Percentiles rank a stretch among this genome's conserved stretches.
phyloP scores from a whole-genome alignment of 352 stramenopile species.

The Pythium volutum region DNA sequence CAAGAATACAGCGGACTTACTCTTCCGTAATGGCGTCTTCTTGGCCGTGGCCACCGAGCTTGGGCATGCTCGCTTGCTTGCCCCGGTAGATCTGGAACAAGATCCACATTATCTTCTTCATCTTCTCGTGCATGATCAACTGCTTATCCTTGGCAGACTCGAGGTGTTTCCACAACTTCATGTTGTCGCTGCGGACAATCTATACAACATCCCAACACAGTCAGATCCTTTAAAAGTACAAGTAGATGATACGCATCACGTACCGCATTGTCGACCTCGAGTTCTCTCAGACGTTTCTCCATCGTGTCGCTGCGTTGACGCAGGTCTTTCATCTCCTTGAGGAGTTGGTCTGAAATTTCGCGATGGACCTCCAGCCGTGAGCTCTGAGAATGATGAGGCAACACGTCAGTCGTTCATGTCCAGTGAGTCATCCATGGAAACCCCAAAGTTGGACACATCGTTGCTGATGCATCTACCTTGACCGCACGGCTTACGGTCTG shows the following conservation, averaged over 20 bases:
- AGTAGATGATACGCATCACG: neutral
- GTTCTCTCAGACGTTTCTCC: conserved; percentile 80
- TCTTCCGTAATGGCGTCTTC: conserved; percentile 71
- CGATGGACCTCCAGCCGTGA: conserved; percentile 65
- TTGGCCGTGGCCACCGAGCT: conserved; percentile 57
- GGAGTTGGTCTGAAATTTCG: conserved; percentile 73
- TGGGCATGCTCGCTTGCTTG: conserved; percentile 69
- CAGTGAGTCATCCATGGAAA: neutral
- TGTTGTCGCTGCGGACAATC: conserved; percentile 85
- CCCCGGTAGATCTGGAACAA: conserved; percentile 88
- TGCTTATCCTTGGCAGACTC: conserved; percentile 86
- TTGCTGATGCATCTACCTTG: conserved; percentile 37
- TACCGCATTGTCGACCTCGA: conserved; percentile 87
- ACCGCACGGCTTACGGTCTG: conserved; percentile 47
- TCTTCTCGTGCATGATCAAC: conserved; percentile 88
- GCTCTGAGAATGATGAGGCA: conserved; percentile 31
- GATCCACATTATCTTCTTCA: conserved; percentile 92
- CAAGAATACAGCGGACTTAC: conserved; percentile 46
- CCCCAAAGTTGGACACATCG: conserved; percentile 15
- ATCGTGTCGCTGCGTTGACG: conserved; percentile 82
- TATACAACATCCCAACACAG: conserved; percentile 18
- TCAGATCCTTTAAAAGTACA: neutral
- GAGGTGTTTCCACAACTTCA: conserved; percentile 88
- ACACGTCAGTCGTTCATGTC: neutral
- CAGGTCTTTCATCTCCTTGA: conserved; percentile 84